Conservation (phyloP, 2,329 filamentous ascomycete genomes). For the Aphanocladium album region DNA sequence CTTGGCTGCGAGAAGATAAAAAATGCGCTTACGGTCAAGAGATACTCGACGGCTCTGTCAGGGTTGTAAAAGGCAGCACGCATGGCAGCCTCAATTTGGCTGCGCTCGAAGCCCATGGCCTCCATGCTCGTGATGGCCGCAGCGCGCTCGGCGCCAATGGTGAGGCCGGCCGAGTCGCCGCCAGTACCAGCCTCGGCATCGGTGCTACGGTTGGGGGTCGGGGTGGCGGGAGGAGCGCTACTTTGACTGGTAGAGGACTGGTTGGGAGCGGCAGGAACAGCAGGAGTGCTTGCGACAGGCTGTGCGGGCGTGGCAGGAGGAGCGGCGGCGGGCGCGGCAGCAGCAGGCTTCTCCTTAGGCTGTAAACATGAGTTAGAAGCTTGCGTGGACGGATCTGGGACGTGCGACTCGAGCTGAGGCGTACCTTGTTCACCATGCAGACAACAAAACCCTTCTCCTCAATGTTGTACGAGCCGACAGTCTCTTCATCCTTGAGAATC, state of each 20-base stretch:
- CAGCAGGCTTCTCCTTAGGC: slow-evolving; percentile 61
- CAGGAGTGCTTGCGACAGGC: slow-evolving; percentile 56
- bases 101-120: slow-evolving; percentile 88
- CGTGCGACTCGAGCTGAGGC: slow-evolving; percentile 15
- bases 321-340: slow-evolving; percentile 53
- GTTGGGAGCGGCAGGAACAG: slow-evolving; percentile 41
- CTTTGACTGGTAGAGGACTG: slow-evolving; percentile 41
- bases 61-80: slow-evolving; percentile 96
- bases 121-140: slow-evolving; percentile 89
- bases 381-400: background rate
- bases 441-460: slow-evolving; percentile 99
- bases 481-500: slow-evolving; percentile 96
- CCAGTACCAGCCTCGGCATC: slow-evolving; percentile 48
- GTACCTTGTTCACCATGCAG: slow-evolving; percentile 95
- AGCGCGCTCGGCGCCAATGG: slow-evolving; percentile 77
- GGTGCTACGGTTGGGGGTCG: slow-evolving; percentile 42
- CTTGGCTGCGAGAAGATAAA: background rate
- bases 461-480: slow-evolving; percentile 93
- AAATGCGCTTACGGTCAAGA: slow-evolving; percentile 64
- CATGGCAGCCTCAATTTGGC: slow-evolving; percentile 89
- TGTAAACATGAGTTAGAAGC: slow-evolving; percentile 19
- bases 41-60: slow-evolving; percentile 93
- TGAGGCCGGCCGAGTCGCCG: slow-evolving; percentile 56
- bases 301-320: slow-evolving; percentile 53
- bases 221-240: slow-evolving; percentile 42